A percentile compares a stretch with the other conserved stretches of the same genome.
Evolutionary conservation across 331 rosid genomes (phyloP).

Genomic region (Erythrophleum ivorense): DNA sequence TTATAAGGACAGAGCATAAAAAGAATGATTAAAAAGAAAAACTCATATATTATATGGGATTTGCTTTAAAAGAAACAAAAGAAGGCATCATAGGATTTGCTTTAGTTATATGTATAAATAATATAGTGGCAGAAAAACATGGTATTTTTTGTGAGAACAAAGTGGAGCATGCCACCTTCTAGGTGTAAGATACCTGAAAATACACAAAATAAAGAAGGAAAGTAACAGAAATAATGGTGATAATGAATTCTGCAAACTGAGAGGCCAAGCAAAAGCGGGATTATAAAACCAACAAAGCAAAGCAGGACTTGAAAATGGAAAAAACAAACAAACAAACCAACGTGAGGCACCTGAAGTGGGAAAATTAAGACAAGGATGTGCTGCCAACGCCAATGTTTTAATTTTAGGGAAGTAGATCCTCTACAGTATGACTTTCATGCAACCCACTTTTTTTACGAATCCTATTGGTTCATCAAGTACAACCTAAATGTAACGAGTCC

Average conservation of each 20-base stretch:
- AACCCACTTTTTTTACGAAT: not conserved
- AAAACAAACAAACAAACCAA: not conserved
- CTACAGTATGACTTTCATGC: not conserved
- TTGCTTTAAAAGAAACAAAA: not conserved
- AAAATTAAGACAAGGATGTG: slow-evolving; percentile 15
- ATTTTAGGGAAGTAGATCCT: slow-evolving; percentile 1
- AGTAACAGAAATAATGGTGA: not conserved
- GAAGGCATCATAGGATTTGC: not conserved
- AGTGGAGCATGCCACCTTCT: slow-evolving; percentile 63
- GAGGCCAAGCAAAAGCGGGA: slow-evolving; percentile 37
- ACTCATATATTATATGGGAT: not conserved
- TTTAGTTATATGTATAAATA: not conserved
- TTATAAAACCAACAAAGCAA: slow-evolving; percentile 25
- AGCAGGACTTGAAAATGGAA: not conserved
- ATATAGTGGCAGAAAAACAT: not conserved
- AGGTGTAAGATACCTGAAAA: slow-evolving; percentile 47
- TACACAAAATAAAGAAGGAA: slow-evolving; percentile 16
- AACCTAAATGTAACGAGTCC: not conserved
- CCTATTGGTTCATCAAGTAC: not conserved
- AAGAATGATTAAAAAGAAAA: not conserved
- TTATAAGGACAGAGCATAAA: not conserved
- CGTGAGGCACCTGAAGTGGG: slow-evolving; percentile 40
- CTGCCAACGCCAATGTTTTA: not conserved
- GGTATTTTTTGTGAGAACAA: slow-evolving; percentile 42
- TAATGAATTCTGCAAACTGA: slow-evolving; percentile 7